Conservation (phyloP, 768 basidiomycete genomes). For the Rhizopogon sp. region DNA sequence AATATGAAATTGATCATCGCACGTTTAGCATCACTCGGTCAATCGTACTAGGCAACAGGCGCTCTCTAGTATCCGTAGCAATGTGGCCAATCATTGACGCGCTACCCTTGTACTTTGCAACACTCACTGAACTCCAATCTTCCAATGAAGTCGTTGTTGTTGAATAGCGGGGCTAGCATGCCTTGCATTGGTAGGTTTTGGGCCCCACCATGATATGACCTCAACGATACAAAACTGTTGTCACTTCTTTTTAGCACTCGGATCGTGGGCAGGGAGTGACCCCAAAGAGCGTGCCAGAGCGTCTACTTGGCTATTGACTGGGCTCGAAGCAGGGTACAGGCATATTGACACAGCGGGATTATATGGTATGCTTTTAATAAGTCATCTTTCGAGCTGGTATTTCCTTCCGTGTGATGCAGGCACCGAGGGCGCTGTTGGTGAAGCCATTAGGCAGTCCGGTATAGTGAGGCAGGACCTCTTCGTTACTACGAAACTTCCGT, state of each 20-base stretch:
- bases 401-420: constrained; percentile 7
- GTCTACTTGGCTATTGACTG: neutral
- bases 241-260: constrained; percentile 1
- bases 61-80: no score
- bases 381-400: neutral
- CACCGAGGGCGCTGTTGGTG: constrained; percentile 39
- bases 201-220: constrained; percentile 9
- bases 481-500: constrained; percentile 46
- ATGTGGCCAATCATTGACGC: no score
- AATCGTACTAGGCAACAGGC: no score
- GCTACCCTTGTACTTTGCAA: no score
- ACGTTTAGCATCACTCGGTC: no score
- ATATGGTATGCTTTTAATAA: constrained; percentile 21
- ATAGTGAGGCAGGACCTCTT: constrained; percentile 44
- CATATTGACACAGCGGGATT: constrained; percentile 37
- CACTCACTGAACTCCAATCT: no score
- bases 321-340: constrained; percentile 32
- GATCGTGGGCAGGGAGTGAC: neutral
- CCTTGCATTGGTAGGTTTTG: constrained; percentile 22
- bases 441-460: constrained; percentile 41
- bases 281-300: neutral
- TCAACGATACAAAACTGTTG: neutral
- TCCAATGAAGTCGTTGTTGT: constrained; percentile 7
- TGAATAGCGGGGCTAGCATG: constrained; percentile 22
- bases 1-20: no score